phyloP scores from a whole-genome alignment of 306 rosid genomes.

The Dalbergia oliveri region DNA sequence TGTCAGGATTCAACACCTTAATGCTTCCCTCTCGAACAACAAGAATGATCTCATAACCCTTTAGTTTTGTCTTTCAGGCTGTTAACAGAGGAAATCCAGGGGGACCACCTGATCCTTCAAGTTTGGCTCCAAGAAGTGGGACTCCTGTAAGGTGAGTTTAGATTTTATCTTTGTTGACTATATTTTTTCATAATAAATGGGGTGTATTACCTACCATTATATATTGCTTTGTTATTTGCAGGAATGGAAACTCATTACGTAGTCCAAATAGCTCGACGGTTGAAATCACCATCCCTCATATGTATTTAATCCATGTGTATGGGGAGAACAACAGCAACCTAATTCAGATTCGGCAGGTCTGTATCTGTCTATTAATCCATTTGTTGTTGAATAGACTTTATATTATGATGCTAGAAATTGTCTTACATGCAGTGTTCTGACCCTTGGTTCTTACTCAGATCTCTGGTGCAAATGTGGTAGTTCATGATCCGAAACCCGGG shows the following conservation, averaged over 20 bases:
- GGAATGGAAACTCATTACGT: constrained; percentile 62
- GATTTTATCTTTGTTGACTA: background rate
- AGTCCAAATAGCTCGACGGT: constrained; percentile 53
- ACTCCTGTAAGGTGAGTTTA: constrained; percentile 67
- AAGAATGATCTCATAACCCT: constrained; percentile 7
- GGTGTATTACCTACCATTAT: constrained; percentile 25
- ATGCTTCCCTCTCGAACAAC: background rate
- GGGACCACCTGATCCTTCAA: constrained; percentile 59
- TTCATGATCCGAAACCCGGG: constrained; percentile 72
- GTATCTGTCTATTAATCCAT: constrained; percentile 22
- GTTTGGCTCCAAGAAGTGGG: constrained; percentile 65
- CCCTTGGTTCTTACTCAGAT: constrained; percentile 54
- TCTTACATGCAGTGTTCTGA: constrained; percentile 6
- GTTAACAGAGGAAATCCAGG: constrained; percentile 63
- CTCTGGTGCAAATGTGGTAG: constrained; percentile 74
- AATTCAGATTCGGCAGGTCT: constrained; percentile 78
- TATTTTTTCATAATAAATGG: constrained; percentile 1
- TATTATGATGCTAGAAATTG: background rate
- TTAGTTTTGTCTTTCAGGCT: constrained; percentile 60
- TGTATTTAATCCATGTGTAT: constrained; percentile 60
- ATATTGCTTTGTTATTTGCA: constrained; percentile 34
- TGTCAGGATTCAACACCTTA: constrained; percentile 31
- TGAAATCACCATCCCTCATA: constrained; percentile 76
- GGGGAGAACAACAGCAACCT: constrained; percentile 78
- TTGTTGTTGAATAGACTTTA: background rate